These are phyloP conservation scores for Colletotrichum gigasporum DNA, from an alignment of 2,329 filamentous ascomycete species.

Conservation along the genomic window DNA sequence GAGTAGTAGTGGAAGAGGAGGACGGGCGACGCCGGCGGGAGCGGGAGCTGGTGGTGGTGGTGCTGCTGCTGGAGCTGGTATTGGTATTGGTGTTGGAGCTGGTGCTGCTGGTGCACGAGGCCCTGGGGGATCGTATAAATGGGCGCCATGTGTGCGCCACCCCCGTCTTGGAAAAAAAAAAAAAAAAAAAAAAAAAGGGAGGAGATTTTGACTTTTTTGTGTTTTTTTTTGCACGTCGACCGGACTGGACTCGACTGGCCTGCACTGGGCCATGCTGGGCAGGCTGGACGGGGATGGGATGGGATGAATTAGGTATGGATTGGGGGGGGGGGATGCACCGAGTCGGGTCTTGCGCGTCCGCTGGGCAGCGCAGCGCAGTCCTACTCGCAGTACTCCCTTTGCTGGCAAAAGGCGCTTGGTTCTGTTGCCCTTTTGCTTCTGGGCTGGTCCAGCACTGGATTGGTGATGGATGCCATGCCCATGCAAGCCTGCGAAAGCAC, in stretches of 20 bases:
- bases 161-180: not conserved
- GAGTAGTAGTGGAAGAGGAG: no score
- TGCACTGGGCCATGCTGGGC: no score
- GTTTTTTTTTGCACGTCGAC: not conserved
- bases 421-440: not conserved
- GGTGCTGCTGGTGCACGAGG: not conserved
- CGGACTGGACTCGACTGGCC: not conserved
- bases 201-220: conserved; percentile 6
- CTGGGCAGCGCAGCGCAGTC: no score
- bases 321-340: not conserved
- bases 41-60: no score
- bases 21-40: no score
- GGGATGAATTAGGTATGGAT: not conserved
- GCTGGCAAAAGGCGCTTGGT: no score
- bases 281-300: not conserved
- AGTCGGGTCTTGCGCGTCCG: not conserved
- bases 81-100: not conserved
- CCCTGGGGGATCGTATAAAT: not conserved
- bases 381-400: no score
- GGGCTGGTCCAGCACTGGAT: not conserved
- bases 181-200: not conserved
- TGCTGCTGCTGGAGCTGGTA: not conserved
- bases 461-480: no score
- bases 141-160: not conserved
- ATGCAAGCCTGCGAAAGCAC: no score